Conservation (phyloP, 2,329 filamentous ascomycete genomes). For the Tolypocladium tropicale region DNA sequence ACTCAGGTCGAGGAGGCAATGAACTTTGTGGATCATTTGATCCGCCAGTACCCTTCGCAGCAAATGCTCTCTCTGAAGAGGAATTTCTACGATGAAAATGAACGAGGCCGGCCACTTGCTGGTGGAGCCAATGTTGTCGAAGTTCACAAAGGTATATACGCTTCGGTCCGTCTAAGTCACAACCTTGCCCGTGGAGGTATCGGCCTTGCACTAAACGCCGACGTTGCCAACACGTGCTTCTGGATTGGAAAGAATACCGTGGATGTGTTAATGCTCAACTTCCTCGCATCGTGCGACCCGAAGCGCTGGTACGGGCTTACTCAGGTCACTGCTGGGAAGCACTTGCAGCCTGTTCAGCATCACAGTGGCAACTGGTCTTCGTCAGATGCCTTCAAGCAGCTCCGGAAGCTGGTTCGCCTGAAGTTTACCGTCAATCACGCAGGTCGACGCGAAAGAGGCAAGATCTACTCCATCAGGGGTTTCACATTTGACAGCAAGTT, state of each 20-base stretch:
- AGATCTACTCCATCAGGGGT: slow-evolving; percentile 40
- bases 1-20: slow-evolving; percentile 66
- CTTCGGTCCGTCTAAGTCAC: slow-evolving; percentile 69
- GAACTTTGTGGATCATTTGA: slow-evolving; percentile 82
- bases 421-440: slow-evolving; percentile 45
- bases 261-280: slow-evolving; percentile 25
- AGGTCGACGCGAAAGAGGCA: slow-evolving; percentile 32
- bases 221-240: slow-evolving; percentile 87
- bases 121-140: slow-evolving; percentile 44
- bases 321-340: slow-evolving; percentile 13
- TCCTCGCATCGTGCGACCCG: slow-evolving; percentile 18
- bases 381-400: slow-evolving; percentile 42
- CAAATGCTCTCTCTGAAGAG: slow-evolving; percentile 64
- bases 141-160: slow-evolving; percentile 82
- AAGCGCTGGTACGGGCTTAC: slow-evolving; percentile 14
- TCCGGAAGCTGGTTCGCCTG: slow-evolving; percentile 44
- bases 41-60: slow-evolving; percentile 68
- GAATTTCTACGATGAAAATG: slow-evolving; percentile 61
- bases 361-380: slow-evolving; percentile 16
- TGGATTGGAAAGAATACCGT: slow-evolving; percentile 44
- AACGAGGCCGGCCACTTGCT: slow-evolving; percentile 44
- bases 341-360: slow-evolving; percentile 24
- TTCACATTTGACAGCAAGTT: slow-evolving; percentile 37
- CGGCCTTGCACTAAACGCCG: slow-evolving; percentile 72
- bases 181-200: slow-evolving; percentile 35